Base-by-base conservation (phyloP, 345 rosid species). In the Sapria himalayana region DNA sequence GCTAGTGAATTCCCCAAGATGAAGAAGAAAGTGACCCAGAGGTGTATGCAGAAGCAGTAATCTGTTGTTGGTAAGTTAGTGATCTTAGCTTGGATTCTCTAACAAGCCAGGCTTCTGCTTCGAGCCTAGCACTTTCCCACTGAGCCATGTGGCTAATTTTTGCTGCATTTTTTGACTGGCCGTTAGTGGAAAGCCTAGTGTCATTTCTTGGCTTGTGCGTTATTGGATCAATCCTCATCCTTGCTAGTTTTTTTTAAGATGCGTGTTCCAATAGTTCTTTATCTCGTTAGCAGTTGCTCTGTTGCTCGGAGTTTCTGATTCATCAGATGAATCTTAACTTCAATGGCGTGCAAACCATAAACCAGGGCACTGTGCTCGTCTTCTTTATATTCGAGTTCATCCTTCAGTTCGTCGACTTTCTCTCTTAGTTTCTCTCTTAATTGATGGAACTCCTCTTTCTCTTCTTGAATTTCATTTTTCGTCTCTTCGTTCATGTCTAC, bases 231-330 rank as follows among this genome's bases (percentile, higher is more conserved):
- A 49, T 49, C 5, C 53, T 45, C 45, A 49, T 49, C 39, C 22
- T 39, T 7, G 33, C 24, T 20, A 49, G 4, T 20, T 38, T 29
- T 49, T 49, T 37, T 49, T 49, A 3, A 39, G 37, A 49, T 49
- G 53, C n/a, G 53, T 49, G 29, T 47, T 49, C 53, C 53, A 49
- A 20, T 49, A 39, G 21, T 49, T 49, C 37, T 49, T 49, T 1
- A 49, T 49, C 33, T 49, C 53, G 61, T 43, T 12, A 89, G 68
- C 25, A 72, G 61, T 46, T 89, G 95, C 13, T 89, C 93, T 1
- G 92, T 76, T 52, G 79, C 64, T 25, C 98, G 77, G 29, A 76
- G 82, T 59, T 89, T 82, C 74, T 89, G 95, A 71, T 74, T 89
- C 8, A 93, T 79, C 45, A 89, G 50, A 18, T 92, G 77, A 38